phyloP scores from a whole-genome alignment of 2,329 filamentous ascomycete genomes.

The Fusarium graminum region DNA sequence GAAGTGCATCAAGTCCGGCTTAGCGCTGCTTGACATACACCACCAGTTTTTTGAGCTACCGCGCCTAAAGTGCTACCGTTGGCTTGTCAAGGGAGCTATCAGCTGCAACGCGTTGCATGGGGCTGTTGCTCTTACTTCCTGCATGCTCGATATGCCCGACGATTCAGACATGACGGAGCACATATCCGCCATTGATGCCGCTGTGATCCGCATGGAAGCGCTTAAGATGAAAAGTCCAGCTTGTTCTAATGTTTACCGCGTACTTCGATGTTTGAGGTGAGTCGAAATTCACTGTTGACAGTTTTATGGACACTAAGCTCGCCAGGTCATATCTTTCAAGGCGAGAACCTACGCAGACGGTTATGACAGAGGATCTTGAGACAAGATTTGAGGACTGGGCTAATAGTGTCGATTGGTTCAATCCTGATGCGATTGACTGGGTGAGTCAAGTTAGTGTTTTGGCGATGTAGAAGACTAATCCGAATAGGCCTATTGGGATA shows the following conservation, averaged over 20 bases:
- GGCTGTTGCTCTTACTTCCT: constrained; percentile 14
- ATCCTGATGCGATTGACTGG: constrained; percentile 26
- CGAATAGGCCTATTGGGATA: constrained; percentile 7
- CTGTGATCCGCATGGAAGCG: constrained; percentile 7
- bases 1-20: constrained; percentile 13
- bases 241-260: constrained; percentile 13
- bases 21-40: constrained; percentile 9
- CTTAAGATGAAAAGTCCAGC: constrained; percentile 22
- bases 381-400: constrained; percentile 27
- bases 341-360: constrained; percentile 7
- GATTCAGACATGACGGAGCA: constrained; percentile 11
- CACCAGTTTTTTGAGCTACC: constrained; percentile 26
- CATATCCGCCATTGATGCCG: constrained; percentile 12
- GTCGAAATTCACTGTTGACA: rapidly evolving
- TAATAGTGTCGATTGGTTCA: constrained; percentile 23
- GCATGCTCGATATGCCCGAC: constrained; percentile 20
- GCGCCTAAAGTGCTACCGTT: constrained; percentile 4
- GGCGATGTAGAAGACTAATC: not conserved
- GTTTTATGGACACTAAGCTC: not conserved
- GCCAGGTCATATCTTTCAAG: constrained; percentile 15
- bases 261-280: constrained; percentile 18
- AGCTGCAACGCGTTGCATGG: constrained; percentile 15
- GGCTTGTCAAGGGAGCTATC: constrained; percentile 18
- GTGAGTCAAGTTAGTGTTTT: not conserved
- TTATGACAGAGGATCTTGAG: constrained; percentile 4